A percentile compares a stretch with the other conserved stretches of the same genome.
These are phyloP conservation scores for Urochloa ruziziensis DNA, from an alignment of 176 grass and related monocot genomes.

Conservation along the genomic window DNA sequence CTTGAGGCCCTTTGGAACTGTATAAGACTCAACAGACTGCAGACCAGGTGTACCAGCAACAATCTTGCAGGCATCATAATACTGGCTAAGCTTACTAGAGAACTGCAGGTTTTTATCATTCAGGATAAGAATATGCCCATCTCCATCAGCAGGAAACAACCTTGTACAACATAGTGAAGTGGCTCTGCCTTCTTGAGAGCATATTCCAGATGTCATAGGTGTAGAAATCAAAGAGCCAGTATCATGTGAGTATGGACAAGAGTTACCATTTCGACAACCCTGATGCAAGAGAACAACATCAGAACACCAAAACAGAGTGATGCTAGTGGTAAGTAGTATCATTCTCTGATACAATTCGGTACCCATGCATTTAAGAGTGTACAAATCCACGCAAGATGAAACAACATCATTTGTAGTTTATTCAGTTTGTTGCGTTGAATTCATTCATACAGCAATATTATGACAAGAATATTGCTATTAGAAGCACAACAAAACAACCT, in stretches of 20 bases:
- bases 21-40: constrained; percentile 32
- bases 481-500: not conserved
- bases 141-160: constrained; percentile 34
- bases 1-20: constrained; percentile 42
- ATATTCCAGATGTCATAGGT: constrained; percentile 36
- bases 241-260: constrained; percentile 73
- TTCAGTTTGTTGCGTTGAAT: not conserved
- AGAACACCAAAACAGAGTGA: not conserved
- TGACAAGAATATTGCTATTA: not conserved
- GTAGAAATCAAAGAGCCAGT: constrained; percentile 8
- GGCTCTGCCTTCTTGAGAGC: constrained; percentile 56
- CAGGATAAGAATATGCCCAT: constrained; percentile 63
- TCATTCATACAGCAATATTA: constrained; percentile 4
- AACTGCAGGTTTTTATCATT: constrained; percentile 66
- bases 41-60: constrained; percentile 50
- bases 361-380: not conserved
- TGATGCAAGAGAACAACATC: constrained; percentile 33
- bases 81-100: constrained; percentile 53
- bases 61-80: constrained; percentile 65
- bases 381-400: not conserved
- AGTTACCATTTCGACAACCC: constrained; percentile 79
- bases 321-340: not conserved
- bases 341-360: not conserved
- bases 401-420: not conserved
- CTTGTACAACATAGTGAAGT: constrained; percentile 41